phyloP scores from a whole-genome alignment of 768 basidiomycete species.

The Mrakia frigida region DNA sequence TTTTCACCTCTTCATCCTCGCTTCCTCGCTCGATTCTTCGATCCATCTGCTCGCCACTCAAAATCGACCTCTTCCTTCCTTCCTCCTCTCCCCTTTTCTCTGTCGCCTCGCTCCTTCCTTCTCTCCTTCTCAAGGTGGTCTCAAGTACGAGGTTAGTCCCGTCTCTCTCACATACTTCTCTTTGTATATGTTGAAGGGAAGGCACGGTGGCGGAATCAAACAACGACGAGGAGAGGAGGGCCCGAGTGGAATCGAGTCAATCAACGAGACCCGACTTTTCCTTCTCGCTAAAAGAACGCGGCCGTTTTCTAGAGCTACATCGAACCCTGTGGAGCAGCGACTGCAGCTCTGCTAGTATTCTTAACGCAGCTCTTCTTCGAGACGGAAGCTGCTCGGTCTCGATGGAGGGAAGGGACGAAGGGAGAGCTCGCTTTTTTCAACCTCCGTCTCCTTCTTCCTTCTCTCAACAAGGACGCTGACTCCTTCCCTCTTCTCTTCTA shows the following conservation, averaged over 20 bases:
- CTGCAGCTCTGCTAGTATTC: neutral
- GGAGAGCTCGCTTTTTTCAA: slow-evolving; percentile 3
- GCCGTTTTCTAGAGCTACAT: neutral
- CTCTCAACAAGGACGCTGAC: neutral
- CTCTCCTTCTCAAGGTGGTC: slow-evolving; percentile 25
- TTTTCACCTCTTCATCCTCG: too few relatives aligned
- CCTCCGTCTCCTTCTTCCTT: neutral
- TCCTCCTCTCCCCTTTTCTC: too few relatives aligned
- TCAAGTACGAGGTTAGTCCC: slow-evolving; percentile 25
- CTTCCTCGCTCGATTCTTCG: too few relatives aligned
- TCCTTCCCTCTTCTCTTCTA: neutral
- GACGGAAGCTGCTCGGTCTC: neutral
- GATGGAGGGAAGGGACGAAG: neutral
- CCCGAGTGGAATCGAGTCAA: neutral
- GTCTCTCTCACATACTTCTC: neutral
- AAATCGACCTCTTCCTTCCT: neutral
- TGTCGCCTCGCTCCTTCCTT: too few relatives aligned
- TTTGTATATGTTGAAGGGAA: neutral
- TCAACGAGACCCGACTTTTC: neutral
- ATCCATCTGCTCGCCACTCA: too few relatives aligned
- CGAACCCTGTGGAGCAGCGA: neutral
- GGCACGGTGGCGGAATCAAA: neutral
- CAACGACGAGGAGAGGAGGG: neutral
- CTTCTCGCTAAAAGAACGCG: neutral
- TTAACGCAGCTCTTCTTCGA: too few relatives aligned